Evolutionary conservation across 257 asterid species (phyloP).

Genomic region (Fraxinus americana): DNA sequence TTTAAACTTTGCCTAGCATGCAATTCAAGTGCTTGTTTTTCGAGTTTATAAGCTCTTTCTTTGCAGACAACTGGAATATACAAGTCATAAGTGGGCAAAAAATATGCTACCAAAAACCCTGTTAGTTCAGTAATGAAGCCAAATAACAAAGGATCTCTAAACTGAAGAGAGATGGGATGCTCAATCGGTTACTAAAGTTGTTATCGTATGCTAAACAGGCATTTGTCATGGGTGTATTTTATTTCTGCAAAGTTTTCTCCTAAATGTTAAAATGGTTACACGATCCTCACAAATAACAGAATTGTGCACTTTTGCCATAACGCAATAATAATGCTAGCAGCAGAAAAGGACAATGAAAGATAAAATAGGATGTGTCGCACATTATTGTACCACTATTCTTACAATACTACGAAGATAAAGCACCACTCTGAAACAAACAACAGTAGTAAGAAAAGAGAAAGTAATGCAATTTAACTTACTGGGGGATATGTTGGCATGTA

Average conservation of each 20-base stretch:
- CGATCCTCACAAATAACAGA: not conserved
- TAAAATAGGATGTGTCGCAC: not conserved
- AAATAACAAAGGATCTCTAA: not conserved
- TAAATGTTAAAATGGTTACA: not conserved
- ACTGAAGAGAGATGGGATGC: not conserved
- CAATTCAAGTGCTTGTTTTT: not conserved
- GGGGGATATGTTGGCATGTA: conserved; percentile 82
- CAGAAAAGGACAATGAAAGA: not conserved
- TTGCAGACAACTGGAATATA: not conserved
- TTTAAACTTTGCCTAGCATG: not conserved
- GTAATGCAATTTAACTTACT: conserved; percentile 51
- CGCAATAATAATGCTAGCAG: not conserved
- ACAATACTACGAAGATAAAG: not conserved
- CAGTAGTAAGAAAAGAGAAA: conserved; percentile 9
- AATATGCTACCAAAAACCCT: not conserved
- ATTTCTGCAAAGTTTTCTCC: not conserved
- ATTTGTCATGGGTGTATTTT: too few species aligned
- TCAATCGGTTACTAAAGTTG: not conserved
- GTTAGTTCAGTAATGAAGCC: not conserved
- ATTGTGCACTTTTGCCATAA: not conserved
- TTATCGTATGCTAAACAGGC: not conserved
- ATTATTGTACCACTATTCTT: not conserved
- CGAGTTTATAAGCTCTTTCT: not conserved
- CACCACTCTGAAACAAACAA: conserved; percentile 5
- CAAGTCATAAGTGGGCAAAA: not conserved